Percentiles rank a stretch among this genome's conserved stretches.
These are phyloP conservation scores for Phytopythium boreale DNA, from an alignment of 352 stramenopile genomes.

Conservation along the genomic window DNA sequence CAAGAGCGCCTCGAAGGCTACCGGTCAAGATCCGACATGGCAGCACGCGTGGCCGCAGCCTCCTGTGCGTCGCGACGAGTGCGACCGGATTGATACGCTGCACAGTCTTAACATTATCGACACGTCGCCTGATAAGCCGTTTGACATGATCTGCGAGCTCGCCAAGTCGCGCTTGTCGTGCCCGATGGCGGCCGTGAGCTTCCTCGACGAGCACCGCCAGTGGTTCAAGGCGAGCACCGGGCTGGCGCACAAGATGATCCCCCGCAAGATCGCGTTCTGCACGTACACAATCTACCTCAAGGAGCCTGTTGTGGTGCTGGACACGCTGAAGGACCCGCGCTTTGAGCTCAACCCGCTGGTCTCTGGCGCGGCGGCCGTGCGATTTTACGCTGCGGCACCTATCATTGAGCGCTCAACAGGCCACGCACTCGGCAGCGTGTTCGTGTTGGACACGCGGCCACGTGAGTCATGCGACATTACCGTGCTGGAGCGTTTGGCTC, in stretches of 20 bases:
- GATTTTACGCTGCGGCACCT: slow-evolving; percentile 92
- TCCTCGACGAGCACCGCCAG: slow-evolving; percentile 72
- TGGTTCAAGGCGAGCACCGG: slow-evolving; percentile 79
- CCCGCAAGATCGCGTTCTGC: slow-evolving; percentile 79
- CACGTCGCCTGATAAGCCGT: slow-evolving; percentile 51
- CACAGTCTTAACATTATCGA: slow-evolving; percentile 58
- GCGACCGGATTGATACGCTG: slow-evolving; percentile 45
- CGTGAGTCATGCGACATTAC: slow-evolving; percentile 67
- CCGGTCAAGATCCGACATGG: slow-evolving; percentile 28
- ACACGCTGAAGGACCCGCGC: slow-evolving; percentile 86
- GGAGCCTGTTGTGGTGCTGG: slow-evolving; percentile 78
- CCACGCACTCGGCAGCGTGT: slow-evolving; percentile 67
- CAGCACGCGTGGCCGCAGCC: slow-evolving; percentile 71
- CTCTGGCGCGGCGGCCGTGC: slow-evolving; percentile 80
- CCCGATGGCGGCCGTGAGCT: slow-evolving; percentile 78
- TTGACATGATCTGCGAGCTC: slow-evolving; percentile 79
- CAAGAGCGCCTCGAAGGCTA: not conserved
- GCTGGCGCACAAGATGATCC: slow-evolving; percentile 71
- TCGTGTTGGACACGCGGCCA: slow-evolving; percentile 79
- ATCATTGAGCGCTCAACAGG: slow-evolving; percentile 61
- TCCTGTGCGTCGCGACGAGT: slow-evolving; percentile 51
- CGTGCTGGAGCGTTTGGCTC: slow-evolving; percentile 62
- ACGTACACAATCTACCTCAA: slow-evolving; percentile 57
- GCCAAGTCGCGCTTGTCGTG: slow-evolving; percentile 61
- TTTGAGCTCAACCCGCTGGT: slow-evolving; percentile 91